phyloP scores from a whole-genome alignment of 768 basidiomycete genomes.

The Boletus coccyginus region DNA sequence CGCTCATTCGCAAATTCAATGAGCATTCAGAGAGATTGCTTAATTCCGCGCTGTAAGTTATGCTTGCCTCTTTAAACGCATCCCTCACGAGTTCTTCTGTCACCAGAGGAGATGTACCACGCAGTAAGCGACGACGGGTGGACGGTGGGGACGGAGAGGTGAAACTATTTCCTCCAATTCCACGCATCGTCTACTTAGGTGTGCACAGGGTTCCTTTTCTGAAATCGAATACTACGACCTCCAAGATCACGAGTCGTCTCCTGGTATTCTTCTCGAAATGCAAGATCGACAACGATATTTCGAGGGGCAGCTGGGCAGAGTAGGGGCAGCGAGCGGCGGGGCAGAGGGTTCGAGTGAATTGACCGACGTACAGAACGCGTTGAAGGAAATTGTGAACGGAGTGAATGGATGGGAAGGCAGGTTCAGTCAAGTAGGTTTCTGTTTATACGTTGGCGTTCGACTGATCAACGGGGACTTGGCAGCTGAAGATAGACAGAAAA shows the following conservation, averaged over 20 bases:
- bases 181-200: background rate
- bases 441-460: no score
- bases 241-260: conserved; percentile 59
- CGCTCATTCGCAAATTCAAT: conserved; percentile 46
- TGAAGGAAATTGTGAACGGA: conserved; percentile 46
- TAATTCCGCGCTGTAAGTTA: conserved; percentile 69
- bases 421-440: conserved; percentile 38
- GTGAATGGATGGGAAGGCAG: conserved; percentile 30
- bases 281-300: conserved; percentile 82
- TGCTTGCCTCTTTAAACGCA: background rate
- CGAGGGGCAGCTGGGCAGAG: conserved; percentile 33
- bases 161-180: conserved; percentile 5
- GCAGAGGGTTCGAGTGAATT: conserved; percentile 22
- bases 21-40: conserved; percentile 65
- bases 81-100: background rate
- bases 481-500: conserved; percentile 71
- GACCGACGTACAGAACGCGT: conserved; percentile 45
- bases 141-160: conserved; percentile 45
- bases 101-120: conserved; percentile 51
- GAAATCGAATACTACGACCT: conserved; percentile 88
- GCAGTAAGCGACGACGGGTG: conserved; percentile 59
- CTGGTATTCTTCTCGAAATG: conserved; percentile 82
- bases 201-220: conserved; percentile 34
- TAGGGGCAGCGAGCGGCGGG: conserved; percentile 2
- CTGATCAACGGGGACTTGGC: background rate